Percentiles rank a stretch among this genome's conserved stretches.
Conservation (phyloP, 108 stramenopile genomes). For the Chaetoceros tenuissimus region DNA sequence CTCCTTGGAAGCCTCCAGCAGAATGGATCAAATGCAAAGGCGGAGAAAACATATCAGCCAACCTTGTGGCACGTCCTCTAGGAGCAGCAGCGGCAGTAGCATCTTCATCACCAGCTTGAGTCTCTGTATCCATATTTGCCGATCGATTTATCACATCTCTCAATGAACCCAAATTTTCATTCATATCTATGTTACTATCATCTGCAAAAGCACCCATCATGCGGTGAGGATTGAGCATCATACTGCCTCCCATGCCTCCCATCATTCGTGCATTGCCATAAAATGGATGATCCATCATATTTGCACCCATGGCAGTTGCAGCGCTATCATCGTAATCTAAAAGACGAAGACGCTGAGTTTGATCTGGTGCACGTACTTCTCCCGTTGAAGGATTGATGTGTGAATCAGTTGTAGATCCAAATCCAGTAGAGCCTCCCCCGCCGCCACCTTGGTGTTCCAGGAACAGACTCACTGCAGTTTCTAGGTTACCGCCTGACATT, state of each 20-base stretch:
- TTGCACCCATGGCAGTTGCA: not conserved
- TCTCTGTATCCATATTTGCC: conserved; percentile 5
- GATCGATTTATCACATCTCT: conserved; percentile 23
- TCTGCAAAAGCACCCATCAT: conserved; percentile 1
- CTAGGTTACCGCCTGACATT: conserved; percentile 68
- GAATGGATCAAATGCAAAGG: conserved; percentile 6
- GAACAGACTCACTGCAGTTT: conserved; percentile 65
- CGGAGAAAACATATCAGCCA: conserved; percentile 11
- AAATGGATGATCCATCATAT: not conserved
- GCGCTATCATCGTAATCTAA: conserved; percentile 38
- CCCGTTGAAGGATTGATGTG: not conserved
- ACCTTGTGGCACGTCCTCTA: not conserved
- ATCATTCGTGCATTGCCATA: not conserved
- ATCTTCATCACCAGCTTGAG: conserved; percentile 11
- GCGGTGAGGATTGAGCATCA: conserved; percentile 1
- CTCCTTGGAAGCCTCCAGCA: conserved; percentile 60
- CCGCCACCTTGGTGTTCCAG: conserved; percentile 49
- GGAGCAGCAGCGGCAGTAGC: conserved; percentile 11
- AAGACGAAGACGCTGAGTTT: conserved; percentile 73
- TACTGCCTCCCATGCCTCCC: not conserved
- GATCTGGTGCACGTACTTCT: conserved; percentile 73
- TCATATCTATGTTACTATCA: not conserved
- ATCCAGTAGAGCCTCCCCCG: conserved; percentile 13
- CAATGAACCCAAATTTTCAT: conserved; percentile 9
- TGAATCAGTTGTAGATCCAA: not conserved